Percentiles rank a stretch among this genome's conserved stretches.
Conservation (phyloP, 176 grass and related monocot genomes). For the Neostapfia colusana region DNA sequence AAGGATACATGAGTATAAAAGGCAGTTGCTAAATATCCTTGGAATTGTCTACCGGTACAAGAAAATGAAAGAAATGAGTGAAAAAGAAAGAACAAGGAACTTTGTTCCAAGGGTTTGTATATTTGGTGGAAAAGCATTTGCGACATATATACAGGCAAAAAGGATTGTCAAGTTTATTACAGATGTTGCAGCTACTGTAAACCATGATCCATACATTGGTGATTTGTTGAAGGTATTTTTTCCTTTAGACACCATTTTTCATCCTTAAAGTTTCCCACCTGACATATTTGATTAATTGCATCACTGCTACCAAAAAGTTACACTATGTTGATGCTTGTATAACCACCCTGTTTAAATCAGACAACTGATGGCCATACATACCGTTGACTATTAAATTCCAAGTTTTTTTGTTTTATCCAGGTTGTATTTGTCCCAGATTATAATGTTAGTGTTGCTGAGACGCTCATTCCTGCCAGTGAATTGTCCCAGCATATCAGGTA, state of each 20-base stretch:
- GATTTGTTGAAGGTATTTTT: conserved; percentile 87
- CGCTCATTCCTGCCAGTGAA: conserved; percentile 93
- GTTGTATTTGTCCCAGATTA: conserved; percentile 97
- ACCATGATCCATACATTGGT: conserved; percentile 91
- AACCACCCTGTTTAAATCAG: conserved; percentile 11
- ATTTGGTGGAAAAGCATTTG: conserved; percentile 99
- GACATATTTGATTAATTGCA: conserved; percentile 30
- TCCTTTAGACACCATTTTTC: neutral
- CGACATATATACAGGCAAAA: conserved; percentile 96
- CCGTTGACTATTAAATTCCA: conserved; percentile 29
- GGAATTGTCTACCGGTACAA: conserved; percentile 98
- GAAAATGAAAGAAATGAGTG: conserved; percentile 98
- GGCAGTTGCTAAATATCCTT: conserved; percentile 90
- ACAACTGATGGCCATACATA: conserved; percentile 22
- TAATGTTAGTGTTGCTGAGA: conserved; percentile 96
- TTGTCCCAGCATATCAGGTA: conserved; percentile 99
- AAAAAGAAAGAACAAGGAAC: conserved; percentile 59
- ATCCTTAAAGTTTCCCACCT: conserved; percentile 23
- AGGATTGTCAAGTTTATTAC: conserved; percentile 97
- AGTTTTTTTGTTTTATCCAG: conserved; percentile 57
- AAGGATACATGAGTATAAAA: conserved; percentile 98
- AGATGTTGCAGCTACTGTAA: conserved; percentile 87
- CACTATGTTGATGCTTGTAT: conserved; percentile 22
- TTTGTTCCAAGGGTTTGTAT: conserved; percentile 94
- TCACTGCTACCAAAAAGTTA: conserved; percentile 1